Conservation (phyloP, 1,139 yeast species). For the Nakaseomyces delphensis region DNA sequence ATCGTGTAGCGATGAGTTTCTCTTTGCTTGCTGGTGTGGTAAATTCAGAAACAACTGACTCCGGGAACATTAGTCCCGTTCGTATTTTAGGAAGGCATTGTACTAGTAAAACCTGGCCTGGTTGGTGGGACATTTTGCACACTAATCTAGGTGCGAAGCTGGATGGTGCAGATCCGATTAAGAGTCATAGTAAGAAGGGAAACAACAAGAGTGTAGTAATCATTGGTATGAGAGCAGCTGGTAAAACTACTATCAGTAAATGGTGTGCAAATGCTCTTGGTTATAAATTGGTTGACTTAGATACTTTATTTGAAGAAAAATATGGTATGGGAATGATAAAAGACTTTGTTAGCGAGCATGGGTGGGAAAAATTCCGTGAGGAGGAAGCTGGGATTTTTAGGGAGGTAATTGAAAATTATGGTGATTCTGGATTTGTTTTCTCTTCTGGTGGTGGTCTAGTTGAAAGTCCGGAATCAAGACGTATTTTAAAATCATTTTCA, state of each 20-base stretch:
- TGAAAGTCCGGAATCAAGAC: slow-evolving; percentile 64
- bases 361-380: slow-evolving; percentile 82
- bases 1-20: slow-evolving; percentile 97
- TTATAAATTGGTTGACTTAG: slow-evolving; percentile 70
- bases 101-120: slow-evolving; percentile 99
- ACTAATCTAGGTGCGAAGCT: slow-evolving; percentile 54
- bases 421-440: slow-evolving; percentile 52
- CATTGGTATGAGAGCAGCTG: slow-evolving; percentile 98
- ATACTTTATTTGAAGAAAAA: slow-evolving; percentile 54
- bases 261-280: slow-evolving; percentile 72
- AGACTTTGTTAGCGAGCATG: slow-evolving; percentile 53
- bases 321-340: slow-evolving; percentile 47
- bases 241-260: slow-evolving; percentile 77
- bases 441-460: slow-evolving; percentile 98
- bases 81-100: slow-evolving; percentile 79
- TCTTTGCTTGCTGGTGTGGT: slow-evolving; percentile 64
- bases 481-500: slow-evolving; percentile 46
- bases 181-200: slow-evolving; percentile 12
- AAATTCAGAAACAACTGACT: slow-evolving; percentile 22
- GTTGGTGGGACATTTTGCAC: slow-evolving; percentile 96
- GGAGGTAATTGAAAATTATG: slow-evolving; percentile 41
- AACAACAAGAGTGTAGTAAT: slow-evolving; percentile 52
- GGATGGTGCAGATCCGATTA: slow-evolving; percentile 55
- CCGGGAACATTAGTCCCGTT: slow-evolving; percentile 47
- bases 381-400: slow-evolving; percentile 55